These are phyloP conservation scores for Favolaschia claudopus DNA, from an alignment of 768 basidiomycete species.

Conservation along the genomic window DNA sequence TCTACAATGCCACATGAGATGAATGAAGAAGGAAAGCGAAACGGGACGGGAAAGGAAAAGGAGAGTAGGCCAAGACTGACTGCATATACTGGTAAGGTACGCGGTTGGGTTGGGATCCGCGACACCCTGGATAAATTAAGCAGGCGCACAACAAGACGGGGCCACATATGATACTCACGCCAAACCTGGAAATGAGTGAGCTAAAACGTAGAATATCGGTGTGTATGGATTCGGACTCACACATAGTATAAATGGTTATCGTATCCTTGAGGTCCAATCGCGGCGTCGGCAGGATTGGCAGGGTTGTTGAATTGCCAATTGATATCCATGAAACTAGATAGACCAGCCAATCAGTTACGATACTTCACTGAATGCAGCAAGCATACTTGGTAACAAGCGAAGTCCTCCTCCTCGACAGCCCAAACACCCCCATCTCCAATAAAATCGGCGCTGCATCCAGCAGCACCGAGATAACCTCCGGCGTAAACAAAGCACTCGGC, in stretches of 20 bases:
- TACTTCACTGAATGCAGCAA: too few relatives aligned
- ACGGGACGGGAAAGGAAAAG: background rate
- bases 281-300: slow-evolving; percentile 74
- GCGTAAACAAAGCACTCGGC: slow-evolving; percentile 32
- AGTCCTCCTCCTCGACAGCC: slow-evolving; percentile 15
- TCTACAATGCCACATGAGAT: too few relatives aligned
- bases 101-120: slow-evolving; percentile 69
- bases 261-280: slow-evolving; percentile 74
- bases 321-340: slow-evolving; percentile 85
- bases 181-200: slow-evolving; percentile 61
- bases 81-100: slow-evolving; percentile 75
- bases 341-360: too few relatives aligned
- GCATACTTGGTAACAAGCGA: slow-evolving; percentile 42
- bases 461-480: slow-evolving; percentile 39
- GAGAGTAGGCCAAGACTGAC: slow-evolving; percentile 57
- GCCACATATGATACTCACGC: slow-evolving; percentile 51
- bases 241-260: slow-evolving; percentile 85
- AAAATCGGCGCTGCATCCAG: slow-evolving; percentile 47
- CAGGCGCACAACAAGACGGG: slow-evolving; percentile 4
- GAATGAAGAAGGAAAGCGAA: background rate
- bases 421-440: slow-evolving; percentile 31
- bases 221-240: slow-evolving; percentile 47
- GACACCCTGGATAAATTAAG: slow-evolving; percentile 59
- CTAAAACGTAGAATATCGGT: background rate
- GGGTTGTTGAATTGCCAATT: slow-evolving; percentile 79